Evolutionary conservation across 345 rosid genomes (phyloP).

Genomic region (Acer negundo): DNA sequence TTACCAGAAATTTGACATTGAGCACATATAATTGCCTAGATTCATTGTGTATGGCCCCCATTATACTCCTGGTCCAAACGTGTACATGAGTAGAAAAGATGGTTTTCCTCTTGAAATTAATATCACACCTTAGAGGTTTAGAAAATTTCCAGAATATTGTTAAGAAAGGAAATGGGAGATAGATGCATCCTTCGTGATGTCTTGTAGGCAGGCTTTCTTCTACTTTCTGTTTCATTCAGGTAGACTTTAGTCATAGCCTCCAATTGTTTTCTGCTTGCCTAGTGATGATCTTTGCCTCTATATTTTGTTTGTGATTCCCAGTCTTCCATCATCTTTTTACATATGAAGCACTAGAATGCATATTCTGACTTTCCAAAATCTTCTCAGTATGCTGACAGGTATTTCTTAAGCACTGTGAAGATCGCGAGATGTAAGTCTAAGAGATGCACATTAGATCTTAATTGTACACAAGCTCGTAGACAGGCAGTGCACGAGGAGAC

Average conservation of each 20-base stretch:
- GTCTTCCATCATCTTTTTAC: not conserved
- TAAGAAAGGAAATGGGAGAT: not conserved
- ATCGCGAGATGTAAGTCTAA: conserved; percentile 61
- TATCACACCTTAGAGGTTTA: not conserved
- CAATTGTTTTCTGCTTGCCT: not conserved
- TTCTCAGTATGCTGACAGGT: conserved; percentile 40
- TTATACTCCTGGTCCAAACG: not conserved
- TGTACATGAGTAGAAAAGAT: not conserved
- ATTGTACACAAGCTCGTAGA: conserved; percentile 13
- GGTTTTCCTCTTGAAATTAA: not conserved
- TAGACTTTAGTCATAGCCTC: not conserved
- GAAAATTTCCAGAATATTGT: not conserved
- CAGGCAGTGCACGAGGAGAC: conserved; percentile 59
- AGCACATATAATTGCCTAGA: not conserved
- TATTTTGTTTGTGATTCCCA: not conserved
- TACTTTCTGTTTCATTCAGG: not conserved
- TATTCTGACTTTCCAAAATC: not conserved
- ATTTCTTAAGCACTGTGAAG: conserved; percentile 47
- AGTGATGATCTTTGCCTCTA: not conserved
- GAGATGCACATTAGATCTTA: conserved; percentile 34
- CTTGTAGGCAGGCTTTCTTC: not conserved
- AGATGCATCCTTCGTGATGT: not conserved
- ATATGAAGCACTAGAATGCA: not conserved
- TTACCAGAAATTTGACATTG: not conserved
- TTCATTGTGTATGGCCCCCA: not conserved